Conservation (phyloP, 371 early-diverging fungal genomes). For the Mortierella polycephala region DNA sequence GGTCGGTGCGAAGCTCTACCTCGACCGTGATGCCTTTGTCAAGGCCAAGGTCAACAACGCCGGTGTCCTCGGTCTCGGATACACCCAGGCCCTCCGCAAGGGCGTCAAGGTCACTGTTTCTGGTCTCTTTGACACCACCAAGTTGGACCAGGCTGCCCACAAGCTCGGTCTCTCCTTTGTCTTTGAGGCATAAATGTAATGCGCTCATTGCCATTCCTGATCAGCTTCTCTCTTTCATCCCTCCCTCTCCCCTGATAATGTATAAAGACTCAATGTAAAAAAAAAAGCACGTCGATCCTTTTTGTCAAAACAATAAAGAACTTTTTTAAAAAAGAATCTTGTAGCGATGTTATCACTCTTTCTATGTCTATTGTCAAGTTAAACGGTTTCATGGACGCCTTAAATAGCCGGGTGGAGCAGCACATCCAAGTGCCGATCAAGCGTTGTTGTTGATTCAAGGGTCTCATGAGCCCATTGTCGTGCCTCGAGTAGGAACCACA, state of each 20-base stretch:
- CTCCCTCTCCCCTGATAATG: slow-evolving; percentile 15
- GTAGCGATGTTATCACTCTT: neutral
- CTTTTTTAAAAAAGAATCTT: too few species aligned
- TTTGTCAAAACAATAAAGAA: too few species aligned
- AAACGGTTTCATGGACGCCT: too few species aligned
- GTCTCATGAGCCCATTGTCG: slow-evolving; percentile 67
- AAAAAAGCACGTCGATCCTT: neutral
- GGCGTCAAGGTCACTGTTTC: slow-evolving; percentile 96
- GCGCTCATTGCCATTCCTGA: neutral
- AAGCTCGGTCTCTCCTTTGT: slow-evolving; percentile 93
- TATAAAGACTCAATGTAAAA: slow-evolving; percentile 17
- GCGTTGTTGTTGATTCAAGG: slow-evolving; percentile 37
- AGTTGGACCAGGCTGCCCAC: slow-evolving; percentile 93
- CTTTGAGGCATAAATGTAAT: slow-evolving; percentile 80
- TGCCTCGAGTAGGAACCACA: slow-evolving; percentile 83
- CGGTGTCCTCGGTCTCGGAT: slow-evolving; percentile 93
- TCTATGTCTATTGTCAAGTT: neutral
- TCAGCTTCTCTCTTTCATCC: neutral
- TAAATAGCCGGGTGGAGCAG: slow-evolving; percentile 50
- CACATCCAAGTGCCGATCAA: slow-evolving; percentile 47
- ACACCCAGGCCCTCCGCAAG: slow-evolving; percentile 92
- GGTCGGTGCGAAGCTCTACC: slow-evolving; percentile 93
- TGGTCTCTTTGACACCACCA: slow-evolving; percentile 91
- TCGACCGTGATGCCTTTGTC: slow-evolving; percentile 90
- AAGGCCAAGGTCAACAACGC: slow-evolving; percentile 97